phyloP scores from a whole-genome alignment of 306 rosid species.

The Begonia fuchsioides region DNA sequence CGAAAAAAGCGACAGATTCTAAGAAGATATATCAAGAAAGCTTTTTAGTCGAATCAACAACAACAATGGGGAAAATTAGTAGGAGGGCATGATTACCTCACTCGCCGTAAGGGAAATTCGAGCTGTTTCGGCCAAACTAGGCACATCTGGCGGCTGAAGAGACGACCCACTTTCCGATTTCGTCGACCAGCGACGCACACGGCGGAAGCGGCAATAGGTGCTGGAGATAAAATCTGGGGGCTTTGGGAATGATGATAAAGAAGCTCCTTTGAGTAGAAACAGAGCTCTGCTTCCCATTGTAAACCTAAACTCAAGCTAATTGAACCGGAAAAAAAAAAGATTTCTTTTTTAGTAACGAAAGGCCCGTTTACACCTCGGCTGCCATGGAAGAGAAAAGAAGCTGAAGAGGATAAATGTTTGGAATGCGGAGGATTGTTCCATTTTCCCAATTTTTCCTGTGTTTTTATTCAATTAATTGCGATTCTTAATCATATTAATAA shows the following conservation, averaged over 20 bases:
- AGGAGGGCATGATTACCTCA: slow-evolving; percentile 27
- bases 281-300: slow-evolving; percentile 23
- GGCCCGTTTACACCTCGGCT: too few species aligned
- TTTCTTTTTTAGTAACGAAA: too few species aligned
- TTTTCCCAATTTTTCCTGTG: too few species aligned
- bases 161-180: slow-evolving; percentile 17
- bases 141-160: slow-evolving; percentile 52
- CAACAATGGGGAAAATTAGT: not conserved
- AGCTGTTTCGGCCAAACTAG: slow-evolving; percentile 66
- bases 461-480: too few species aligned
- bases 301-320: not conserved
- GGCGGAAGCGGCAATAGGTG: slow-evolving; percentile 5
- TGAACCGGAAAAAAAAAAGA: too few species aligned
- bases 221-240: slow-evolving; percentile 8
- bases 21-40: not conserved
- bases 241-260: slow-evolving; percentile 1
- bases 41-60: not conserved
- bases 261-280: slow-evolving; percentile 11
- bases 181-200: slow-evolving; percentile 15
- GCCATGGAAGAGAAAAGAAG: too few species aligned
- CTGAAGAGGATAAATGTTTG: too few species aligned
- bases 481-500: too few species aligned
- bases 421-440: too few species aligned
- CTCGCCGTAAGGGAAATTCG: slow-evolving; percentile 48
- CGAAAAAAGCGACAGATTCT: not conserved